These are phyloP conservation scores for Fraxinus dipetala DNA, from an alignment of 305 asterid species.

Conservation along the genomic window DNA sequence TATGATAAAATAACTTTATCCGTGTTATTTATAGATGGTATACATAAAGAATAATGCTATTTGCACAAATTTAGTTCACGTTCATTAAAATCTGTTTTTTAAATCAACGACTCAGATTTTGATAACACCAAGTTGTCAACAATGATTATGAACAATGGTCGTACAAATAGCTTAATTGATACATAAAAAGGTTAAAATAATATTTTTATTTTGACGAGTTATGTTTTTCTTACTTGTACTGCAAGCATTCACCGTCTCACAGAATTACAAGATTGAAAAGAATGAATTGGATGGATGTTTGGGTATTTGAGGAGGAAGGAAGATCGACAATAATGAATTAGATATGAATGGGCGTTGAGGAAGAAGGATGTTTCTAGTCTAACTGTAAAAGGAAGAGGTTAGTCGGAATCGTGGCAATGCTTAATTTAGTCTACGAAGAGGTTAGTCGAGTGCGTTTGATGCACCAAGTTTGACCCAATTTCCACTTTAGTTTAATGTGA, in stretches of 20 bases:
- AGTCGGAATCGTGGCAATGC: background rate
- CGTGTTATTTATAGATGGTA: background rate
- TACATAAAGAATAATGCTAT: background rate
- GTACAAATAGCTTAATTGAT: background rate
- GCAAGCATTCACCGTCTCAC: background rate
- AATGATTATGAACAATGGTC: background rate
- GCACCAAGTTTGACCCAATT: background rate
- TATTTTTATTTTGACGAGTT: background rate
- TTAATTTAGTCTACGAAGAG: background rate
- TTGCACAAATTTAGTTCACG: background rate
- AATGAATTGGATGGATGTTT: background rate
- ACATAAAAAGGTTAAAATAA: background rate
- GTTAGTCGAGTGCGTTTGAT: background rate
- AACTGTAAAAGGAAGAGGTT: background rate
- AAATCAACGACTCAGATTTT: background rate
- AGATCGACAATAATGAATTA: background rate
- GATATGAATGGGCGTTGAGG: background rate
- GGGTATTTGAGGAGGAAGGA: background rate
- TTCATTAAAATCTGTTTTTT: background rate
- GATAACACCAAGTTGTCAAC: background rate
- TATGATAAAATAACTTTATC: background rate
- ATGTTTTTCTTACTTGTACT: background rate
- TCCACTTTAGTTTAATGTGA: background rate
- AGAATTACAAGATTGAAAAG: background rate
- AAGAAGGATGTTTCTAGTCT: background rate